Evolutionary conservation across 768 basidiomycete genomes (phyloP), one percentile per base, ranked within the genome.

Genomic region (Tricholoma saponaceum): DNA sequence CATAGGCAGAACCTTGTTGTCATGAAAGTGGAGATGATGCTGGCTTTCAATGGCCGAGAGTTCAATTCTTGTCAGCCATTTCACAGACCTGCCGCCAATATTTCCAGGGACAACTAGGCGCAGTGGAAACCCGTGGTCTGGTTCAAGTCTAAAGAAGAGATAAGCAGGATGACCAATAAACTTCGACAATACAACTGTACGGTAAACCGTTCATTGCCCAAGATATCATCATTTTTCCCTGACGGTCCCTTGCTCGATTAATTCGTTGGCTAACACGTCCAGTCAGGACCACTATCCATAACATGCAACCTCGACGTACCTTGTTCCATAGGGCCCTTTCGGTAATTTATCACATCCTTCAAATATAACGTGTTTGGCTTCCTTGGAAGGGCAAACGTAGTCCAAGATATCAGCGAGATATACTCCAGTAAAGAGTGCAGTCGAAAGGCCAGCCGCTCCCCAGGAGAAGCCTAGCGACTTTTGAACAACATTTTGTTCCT

Each of bases 41-140:
- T 84, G 80, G 49, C 74, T 77, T 64, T 86, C 83, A 13, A 65
- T 57, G 22, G 73, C 70, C 12, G 77, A 78, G 18, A 85, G 61
- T 62, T 83, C 81, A 57, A 87, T 84, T 37, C 72, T 72, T 47
- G 67, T 75, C 30, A 87, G 68, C 86, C 86, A 87, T 71, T 87
- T 79, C 9, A 54, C 28, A 18, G 39, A 47, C n/a, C 82, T 72
- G 4, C 83, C 85, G 23, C 85, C 86, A 44, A 87, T 85, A 55
- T 84, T 80, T 4, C 82, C 82, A 0, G 86, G 85, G 0, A 87
- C 74, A 58, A 87, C 73, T 4, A 85, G 67, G n/a, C 86, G 76
- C n/a, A 87, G 63, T 0, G 86, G 86, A 61, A 77, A 85, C 10
- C 86, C 86, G 58, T 88, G 86, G 60, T 87, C 85, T 5, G 84